A percentile compares a stretch with the other conserved stretches of the same genome.
These are phyloP conservation scores for Acorus calamus DNA, from an alignment of 106 monocot genomes.

Conservation along the genomic window DNA sequence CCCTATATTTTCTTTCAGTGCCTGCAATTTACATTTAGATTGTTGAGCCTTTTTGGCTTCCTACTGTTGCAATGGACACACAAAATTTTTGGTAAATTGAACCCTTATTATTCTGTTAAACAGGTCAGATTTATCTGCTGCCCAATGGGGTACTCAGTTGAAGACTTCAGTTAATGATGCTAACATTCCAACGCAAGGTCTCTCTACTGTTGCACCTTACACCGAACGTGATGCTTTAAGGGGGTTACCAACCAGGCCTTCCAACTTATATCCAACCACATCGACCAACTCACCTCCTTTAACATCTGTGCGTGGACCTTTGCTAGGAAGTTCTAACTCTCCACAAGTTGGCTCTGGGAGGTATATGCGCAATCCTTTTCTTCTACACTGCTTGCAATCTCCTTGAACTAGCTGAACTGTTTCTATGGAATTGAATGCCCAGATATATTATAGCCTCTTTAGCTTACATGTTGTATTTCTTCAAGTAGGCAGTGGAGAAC, in stretches of 20 bases:
- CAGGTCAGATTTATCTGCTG: too few species aligned
- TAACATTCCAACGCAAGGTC: not conserved
- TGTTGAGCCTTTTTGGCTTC: too few species aligned
- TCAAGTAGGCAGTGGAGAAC: too few species aligned
- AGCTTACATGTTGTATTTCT: too few species aligned
- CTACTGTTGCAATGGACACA: too few species aligned
- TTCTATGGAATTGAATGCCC: too few species aligned
- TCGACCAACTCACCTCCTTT: conserved; percentile 16
- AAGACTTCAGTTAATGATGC: not conserved
- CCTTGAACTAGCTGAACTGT: not conserved
- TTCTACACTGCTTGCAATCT: not conserved
- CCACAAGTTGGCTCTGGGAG: not conserved
- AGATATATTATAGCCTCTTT: too few species aligned
- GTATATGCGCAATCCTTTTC: conserved; percentile 1
- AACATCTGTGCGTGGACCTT: conserved; percentile 7
- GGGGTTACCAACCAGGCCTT: not conserved
- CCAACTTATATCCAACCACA: not conserved
- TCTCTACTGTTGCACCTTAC: conserved; percentile 1
- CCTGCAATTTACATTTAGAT: too few species aligned
- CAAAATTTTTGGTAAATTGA: too few species aligned
- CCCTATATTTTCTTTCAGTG: too few species aligned
- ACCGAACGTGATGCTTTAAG: not conserved
- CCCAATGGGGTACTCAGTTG: not conserved
- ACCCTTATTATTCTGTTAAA: too few species aligned
- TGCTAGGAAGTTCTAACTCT: not conserved